phyloP scores from a whole-genome alignment of 345 rosid species.

The Atalantia buxifolia region DNA sequence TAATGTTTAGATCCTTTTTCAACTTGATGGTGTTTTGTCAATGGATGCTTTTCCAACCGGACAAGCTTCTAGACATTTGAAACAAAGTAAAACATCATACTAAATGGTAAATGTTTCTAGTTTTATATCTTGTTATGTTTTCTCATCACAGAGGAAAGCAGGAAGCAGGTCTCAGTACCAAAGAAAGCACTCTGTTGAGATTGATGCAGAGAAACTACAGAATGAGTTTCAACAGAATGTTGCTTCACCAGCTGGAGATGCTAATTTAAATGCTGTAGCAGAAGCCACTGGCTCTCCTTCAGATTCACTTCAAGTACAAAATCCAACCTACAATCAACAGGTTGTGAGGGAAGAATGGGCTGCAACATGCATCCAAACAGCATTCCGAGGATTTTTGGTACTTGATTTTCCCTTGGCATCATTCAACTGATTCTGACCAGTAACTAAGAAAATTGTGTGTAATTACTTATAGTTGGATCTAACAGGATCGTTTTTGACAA shows the following conservation, averaged over 20 bases:
- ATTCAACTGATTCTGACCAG: background rate
- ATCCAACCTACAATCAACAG: slow-evolving; percentile 38
- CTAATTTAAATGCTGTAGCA: slow-evolving; percentile 28
- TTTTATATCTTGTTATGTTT: slow-evolving; percentile 14
- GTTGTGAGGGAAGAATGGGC: slow-evolving; percentile 56
- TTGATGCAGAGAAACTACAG: slow-evolving; percentile 48
- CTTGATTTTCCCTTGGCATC: background rate
- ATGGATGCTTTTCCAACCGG: background rate
- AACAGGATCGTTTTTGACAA: background rate
- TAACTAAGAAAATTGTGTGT: background rate
- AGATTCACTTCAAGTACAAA: slow-evolving; percentile 49
- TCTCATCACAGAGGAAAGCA: slow-evolving; percentile 39
- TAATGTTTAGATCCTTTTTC: background rate
- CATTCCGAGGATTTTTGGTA: slow-evolving; percentile 97
- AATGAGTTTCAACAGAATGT: slow-evolving; percentile 42
- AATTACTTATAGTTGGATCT: background rate
- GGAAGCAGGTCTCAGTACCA: slow-evolving; percentile 53
- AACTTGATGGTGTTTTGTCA: background rate
- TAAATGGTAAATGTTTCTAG: background rate
- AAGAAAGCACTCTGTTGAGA: slow-evolving; percentile 63
- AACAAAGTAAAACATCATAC: background rate
- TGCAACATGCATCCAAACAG: slow-evolving; percentile 84
- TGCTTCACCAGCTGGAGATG: slow-evolving; percentile 28
- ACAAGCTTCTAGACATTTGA: background rate
- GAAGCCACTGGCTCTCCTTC: slow-evolving; percentile 51